Conservation (phyloP, 352 stramenopile species). For the Globisporangium paroecandrum region DNA sequence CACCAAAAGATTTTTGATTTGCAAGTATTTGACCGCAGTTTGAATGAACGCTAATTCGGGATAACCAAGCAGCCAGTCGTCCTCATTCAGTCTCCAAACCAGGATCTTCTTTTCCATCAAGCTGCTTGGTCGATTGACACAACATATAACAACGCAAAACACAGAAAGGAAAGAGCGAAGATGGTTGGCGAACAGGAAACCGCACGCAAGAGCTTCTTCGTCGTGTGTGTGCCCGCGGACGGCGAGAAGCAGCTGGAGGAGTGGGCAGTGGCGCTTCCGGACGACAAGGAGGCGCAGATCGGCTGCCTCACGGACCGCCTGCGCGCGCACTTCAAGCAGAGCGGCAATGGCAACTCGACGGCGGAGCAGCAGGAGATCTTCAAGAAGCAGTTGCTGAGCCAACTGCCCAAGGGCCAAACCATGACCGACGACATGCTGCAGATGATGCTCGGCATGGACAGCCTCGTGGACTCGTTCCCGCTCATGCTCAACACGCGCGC, state of each 20-base stretch:
- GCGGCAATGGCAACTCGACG: constrained; percentile 26
- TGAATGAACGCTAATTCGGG: too few species aligned
- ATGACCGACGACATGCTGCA: constrained; percentile 76
- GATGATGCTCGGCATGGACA: constrained; percentile 88
- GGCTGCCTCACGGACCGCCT: constrained; percentile 81
- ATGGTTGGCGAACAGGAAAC: constrained; percentile 61
- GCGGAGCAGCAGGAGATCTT: constrained; percentile 72
- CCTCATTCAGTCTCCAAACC: not conserved
- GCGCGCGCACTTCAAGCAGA: constrained; percentile 71
- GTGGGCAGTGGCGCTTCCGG: constrained; percentile 60
- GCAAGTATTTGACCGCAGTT: too few species aligned
- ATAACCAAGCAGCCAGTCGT: not conserved
- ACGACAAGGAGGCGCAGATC: constrained; percentile 77
- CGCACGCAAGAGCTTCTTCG: constrained; percentile 57
- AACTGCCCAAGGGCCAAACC: constrained; percentile 57
- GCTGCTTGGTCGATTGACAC: not conserved
- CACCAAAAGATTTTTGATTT: not conserved
- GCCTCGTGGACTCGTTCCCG: constrained; percentile 84
- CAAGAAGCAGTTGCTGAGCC: constrained; percentile 73
- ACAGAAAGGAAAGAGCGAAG: not conserved
- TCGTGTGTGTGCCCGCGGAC: constrained; percentile 69
- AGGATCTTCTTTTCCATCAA: not conserved
- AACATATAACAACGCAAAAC: not conserved
- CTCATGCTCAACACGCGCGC: constrained; percentile 78
- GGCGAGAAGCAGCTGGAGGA: constrained; percentile 57